Conservation (phyloP, 1,284 basidiomycete species). For the Tilletia walkeri region DNA sequence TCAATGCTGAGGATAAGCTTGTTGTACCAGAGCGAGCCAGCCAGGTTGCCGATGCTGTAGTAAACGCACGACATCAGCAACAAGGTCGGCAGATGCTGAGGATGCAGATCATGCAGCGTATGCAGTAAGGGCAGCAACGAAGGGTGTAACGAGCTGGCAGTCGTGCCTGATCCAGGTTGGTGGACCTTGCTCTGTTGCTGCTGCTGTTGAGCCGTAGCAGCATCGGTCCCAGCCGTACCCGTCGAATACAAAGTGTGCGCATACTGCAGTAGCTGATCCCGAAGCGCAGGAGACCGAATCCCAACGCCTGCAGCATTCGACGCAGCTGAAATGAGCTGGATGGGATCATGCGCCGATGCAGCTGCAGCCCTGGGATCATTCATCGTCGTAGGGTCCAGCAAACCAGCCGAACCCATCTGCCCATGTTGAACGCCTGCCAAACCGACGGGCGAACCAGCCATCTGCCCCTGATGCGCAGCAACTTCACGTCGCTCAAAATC, state of each 20-base stretch:
- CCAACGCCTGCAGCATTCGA: slow-evolving; percentile 38
- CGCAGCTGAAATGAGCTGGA: slow-evolving; percentile 40
- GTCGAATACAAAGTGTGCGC: slow-evolving; percentile 48
- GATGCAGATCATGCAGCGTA: slow-evolving; percentile 46
- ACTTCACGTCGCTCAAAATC: slow-evolving; percentile 12
- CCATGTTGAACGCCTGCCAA: neutral
- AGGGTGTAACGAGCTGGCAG: slow-evolving; percentile 33
- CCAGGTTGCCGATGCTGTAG: slow-evolving; percentile 43
- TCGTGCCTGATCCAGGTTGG: slow-evolving; percentile 16
- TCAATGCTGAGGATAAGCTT: slow-evolving; percentile 54
- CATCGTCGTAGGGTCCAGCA: no score
- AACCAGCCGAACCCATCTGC: neutral
- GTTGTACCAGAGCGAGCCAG: slow-evolving; percentile 56
- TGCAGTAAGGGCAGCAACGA: slow-evolving; percentile 49
- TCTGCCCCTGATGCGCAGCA: no score
- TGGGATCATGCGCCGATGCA: slow-evolving; percentile 36
- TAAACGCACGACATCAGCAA: slow-evolving; percentile 52
- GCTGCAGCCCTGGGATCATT: neutral
- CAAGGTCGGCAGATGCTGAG: slow-evolving; percentile 44
- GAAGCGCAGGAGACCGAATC: slow-evolving; percentile 36
- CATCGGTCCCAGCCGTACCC: slow-evolving; percentile 21
- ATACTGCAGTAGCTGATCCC: slow-evolving; percentile 51
- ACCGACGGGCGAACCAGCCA: neutral
- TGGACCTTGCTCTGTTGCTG: slow-evolving; percentile 5
- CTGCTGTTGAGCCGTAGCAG: neutral